phyloP scores from a whole-genome alignment of 2,329 filamentous ascomycete species.

The Fusarium sp. region DNA sequence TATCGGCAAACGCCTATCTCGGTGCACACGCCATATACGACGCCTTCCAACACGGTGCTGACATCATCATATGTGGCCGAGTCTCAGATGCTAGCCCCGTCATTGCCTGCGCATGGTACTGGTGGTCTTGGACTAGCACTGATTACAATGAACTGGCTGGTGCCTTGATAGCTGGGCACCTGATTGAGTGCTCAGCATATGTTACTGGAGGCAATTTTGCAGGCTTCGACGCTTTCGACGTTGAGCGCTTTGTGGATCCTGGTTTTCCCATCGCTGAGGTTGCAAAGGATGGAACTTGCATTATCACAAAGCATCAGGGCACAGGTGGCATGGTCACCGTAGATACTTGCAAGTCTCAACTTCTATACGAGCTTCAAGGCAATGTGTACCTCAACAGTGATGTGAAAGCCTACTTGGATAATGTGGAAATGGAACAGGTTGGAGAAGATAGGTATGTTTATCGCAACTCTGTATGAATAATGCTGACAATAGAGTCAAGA shows the following conservation, averaged over 20 bases:
- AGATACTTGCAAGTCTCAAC: not conserved
- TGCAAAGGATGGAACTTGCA: not conserved
- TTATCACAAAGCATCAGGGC: not conserved
- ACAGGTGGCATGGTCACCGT: not conserved
- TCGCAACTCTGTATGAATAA: fast-evolving
- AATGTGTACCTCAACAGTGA: not conserved
- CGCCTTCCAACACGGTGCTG: not conserved
- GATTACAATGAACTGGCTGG: not conserved
- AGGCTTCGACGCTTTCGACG: not conserved
- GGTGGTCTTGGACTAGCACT: not conserved
- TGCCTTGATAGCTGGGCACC: not conserved
- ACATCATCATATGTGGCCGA: not conserved
- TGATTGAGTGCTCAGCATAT: not conserved
- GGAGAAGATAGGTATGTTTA: not conserved
- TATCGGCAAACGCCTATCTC: not conserved
- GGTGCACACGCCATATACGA: not conserved
- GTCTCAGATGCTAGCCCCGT: not conserved
- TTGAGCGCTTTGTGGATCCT: not conserved
- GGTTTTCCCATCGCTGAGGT: not conserved
- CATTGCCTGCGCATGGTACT: not conserved
- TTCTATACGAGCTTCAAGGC: not conserved
- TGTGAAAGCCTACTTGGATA: not conserved
- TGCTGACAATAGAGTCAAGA: not conserved
- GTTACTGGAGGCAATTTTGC: not conserved
- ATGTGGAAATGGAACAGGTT: not conserved